Percentiles rank a stretch among this genome's conserved stretches.
phyloP scores from a whole-genome alignment of 176 grass and related monocot species.

The Oryza meyeriana region DNA sequence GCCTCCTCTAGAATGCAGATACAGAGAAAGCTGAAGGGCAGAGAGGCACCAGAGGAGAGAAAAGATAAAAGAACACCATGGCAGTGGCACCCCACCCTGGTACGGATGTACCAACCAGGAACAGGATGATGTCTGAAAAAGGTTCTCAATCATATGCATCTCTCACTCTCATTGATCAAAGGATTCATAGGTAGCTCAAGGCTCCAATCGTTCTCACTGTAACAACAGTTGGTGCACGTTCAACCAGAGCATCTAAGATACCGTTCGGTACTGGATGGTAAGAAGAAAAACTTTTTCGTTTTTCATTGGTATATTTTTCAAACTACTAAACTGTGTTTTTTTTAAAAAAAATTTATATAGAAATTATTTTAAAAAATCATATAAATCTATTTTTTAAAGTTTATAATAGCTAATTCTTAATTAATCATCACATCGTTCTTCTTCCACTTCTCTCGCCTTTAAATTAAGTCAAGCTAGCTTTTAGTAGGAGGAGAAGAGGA shows the following conservation, averaged over 20 bases:
- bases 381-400: too few relatives aligned
- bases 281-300: too few relatives aligned
- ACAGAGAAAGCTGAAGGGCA: constrained; percentile 16
- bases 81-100: constrained; percentile 22
- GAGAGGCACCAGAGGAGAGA: background rate
- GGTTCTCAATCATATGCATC: constrained; percentile 32
- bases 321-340: too few relatives aligned
- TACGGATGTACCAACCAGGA: constrained; percentile 20
- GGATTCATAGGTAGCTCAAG: constrained; percentile 15
- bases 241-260: background rate
- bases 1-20: background rate
- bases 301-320: too few relatives aligned
- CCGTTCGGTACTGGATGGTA: too few relatives aligned
- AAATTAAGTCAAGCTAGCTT: too few relatives aligned
- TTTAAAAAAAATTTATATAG: too few relatives aligned
- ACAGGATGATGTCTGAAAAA: constrained; percentile 21
- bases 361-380: too few relatives aligned
- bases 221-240: background rate
- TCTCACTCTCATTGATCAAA: constrained; percentile 16
- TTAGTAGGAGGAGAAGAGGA: too few relatives aligned
- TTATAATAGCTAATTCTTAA: too few relatives aligned
- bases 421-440: too few relatives aligned
- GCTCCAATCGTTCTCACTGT: constrained; percentile 13
- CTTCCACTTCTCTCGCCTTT: too few relatives aligned
- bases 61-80: constrained; percentile 11